phyloP scores from a whole-genome alignment of 2,329 filamentous ascomycete species.

The Sarocladiaceae sp. region DNA sequence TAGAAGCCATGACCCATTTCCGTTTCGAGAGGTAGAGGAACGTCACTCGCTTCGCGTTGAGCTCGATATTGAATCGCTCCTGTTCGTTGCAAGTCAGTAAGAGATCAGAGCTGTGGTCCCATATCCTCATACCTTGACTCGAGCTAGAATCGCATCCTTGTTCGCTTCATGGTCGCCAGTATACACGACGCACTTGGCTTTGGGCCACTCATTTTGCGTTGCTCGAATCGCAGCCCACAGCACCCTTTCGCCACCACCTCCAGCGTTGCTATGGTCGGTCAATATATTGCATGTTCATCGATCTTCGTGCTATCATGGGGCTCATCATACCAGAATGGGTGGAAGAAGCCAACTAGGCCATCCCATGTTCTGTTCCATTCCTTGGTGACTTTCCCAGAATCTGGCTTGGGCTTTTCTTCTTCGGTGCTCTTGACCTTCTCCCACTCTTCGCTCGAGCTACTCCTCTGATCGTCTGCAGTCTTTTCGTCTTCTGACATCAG shows the following conservation, averaged over 20 bases:
- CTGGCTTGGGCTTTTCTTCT: slow-evolving; percentile 28
- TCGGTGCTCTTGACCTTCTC: slow-evolving; percentile 58
- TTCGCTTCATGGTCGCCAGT: slow-evolving; percentile 89
- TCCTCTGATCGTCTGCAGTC: slow-evolving; percentile 23
- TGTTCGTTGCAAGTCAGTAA: slow-evolving; percentile 25
- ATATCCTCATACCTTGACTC: slow-evolving; percentile 58
- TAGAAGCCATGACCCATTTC: slow-evolving; percentile 78
- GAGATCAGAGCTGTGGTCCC: no score
- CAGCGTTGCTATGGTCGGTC: slow-evolving; percentile 69
- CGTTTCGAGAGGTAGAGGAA: slow-evolving; percentile 91
- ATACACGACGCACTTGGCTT: slow-evolving; percentile 86
- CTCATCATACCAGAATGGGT: slow-evolving; percentile 79
- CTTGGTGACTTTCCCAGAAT: slow-evolving; percentile 29
- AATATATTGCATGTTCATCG: not conserved
- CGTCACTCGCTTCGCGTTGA: slow-evolving; percentile 76
- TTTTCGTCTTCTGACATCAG: slow-evolving; percentile 41
- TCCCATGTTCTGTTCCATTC: slow-evolving; percentile 56
- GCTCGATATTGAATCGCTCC: slow-evolving; percentile 87
- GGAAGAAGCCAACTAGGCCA: slow-evolving; percentile 92
- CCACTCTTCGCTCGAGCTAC: slow-evolving; percentile 58
- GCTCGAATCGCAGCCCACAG: slow-evolving; percentile 93
- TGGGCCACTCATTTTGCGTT: slow-evolving; percentile 84
- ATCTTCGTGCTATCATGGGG: not conserved
- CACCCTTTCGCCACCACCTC: slow-evolving; percentile 91
- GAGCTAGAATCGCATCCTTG: slow-evolving; percentile 72